Conservation (phyloP, 2,329 filamentous ascomycete genomes). For the Fusarium neocosmosporiellum region DNA sequence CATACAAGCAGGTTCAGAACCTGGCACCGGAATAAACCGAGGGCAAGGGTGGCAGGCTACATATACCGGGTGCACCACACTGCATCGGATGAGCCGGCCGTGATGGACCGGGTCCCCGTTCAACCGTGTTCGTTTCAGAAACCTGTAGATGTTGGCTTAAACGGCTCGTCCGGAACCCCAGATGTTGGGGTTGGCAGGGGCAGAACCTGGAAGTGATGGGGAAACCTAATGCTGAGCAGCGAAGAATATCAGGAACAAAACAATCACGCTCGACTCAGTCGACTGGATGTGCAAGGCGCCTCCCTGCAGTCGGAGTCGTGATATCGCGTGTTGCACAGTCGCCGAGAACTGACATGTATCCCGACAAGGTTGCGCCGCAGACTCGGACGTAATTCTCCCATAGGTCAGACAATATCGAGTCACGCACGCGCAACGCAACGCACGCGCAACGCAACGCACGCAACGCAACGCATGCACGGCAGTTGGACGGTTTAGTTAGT, state of each 20-base stretch:
- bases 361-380: background rate
- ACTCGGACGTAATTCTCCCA: constrained; percentile 18
- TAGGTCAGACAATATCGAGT: constrained; percentile 1
- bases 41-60: constrained; percentile 17
- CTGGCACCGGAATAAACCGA: constrained; percentile 34
- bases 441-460: too few species aligned
- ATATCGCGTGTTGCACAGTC: constrained; percentile 3
- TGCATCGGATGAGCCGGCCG: constrained; percentile 2
- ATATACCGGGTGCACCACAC: constrained; percentile 1
- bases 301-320: background rate
- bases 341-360: constrained; percentile 1
- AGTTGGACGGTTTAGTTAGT: background rate
- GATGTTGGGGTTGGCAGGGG: background rate
- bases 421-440: background rate
- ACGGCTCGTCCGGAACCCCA: constrained; percentile 14
- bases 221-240: constrained; percentile 1
- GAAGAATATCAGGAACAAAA: background rate
- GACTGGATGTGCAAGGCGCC: constrained; percentile 5
- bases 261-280: constrained; percentile 3
- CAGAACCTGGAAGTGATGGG: background rate
- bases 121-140: constrained; percentile 30
- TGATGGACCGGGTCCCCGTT: background rate
- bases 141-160: constrained; percentile 7
- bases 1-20: background rate
- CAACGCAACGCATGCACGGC: constrained; percentile 2